Conservation (phyloP, 2,329 filamentous ascomycete species). For the Blastomyces parvus region DNA sequence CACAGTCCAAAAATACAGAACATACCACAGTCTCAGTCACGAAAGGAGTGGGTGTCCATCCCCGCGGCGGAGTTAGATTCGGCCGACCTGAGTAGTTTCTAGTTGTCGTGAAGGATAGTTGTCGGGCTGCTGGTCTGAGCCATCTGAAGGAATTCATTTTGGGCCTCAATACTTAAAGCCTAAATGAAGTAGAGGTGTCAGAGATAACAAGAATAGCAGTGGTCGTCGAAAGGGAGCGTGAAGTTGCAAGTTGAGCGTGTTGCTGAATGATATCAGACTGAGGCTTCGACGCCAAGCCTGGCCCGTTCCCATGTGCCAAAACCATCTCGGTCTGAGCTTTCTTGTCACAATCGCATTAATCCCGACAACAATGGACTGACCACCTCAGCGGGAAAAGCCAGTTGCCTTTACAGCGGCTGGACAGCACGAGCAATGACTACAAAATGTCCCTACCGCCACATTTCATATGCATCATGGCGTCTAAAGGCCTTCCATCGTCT, state of each 20-base stretch:
- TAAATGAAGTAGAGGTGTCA: background rate
- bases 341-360: background rate
- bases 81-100: constrained; percentile 13
- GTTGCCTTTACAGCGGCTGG: background rate
- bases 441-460: constrained; percentile 11
- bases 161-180: background rate
- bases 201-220: background rate
- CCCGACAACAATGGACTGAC: background rate
- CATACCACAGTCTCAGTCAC: constrained; percentile 48
- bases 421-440: background rate
- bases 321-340: too few species aligned
- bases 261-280: background rate
- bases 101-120: constrained; percentile 7
- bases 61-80: constrained; percentile 26
- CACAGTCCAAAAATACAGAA: constrained; percentile 24
- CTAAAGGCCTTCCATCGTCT: constrained; percentile 22
- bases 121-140: constrained; percentile 12
- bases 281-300: constrained; percentile 1
- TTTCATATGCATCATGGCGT: constrained; percentile 28
- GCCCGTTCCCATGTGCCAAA: background rate
- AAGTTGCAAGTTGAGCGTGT: background rate
- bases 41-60: constrained; percentile 45
- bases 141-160: constrained; percentile 15
- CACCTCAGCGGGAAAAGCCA: background rate
- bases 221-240: background rate